These are phyloP conservation scores for Cucurbita moschata DNA, from an alignment of 306 rosid species.

Conservation along the genomic window DNA sequence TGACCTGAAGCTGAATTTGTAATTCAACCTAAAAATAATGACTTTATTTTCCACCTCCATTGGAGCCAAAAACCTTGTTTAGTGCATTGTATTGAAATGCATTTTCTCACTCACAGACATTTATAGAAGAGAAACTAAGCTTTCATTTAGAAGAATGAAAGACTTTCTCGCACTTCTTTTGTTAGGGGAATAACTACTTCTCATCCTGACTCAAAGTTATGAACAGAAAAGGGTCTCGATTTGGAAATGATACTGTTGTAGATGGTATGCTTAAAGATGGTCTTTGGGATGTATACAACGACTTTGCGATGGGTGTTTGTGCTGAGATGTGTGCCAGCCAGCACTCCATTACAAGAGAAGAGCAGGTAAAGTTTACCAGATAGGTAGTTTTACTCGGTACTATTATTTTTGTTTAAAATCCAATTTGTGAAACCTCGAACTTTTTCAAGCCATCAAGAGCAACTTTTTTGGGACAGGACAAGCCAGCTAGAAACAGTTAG, in stretches of 20 bases:
- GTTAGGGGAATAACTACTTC: not conserved
- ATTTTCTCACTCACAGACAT: too few relatives aligned
- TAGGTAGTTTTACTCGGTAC: not conserved
- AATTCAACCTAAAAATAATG: not conserved
- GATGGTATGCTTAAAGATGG: conserved; percentile 96
- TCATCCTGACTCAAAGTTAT: conserved; percentile 6
- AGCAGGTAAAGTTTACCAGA: conserved; percentile 46
- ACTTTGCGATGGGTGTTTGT: conserved; percentile 78
- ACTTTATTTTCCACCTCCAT: not conserved
- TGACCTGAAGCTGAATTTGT: not conserved
- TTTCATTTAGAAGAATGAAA: not conserved
- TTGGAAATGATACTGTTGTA: conserved; percentile 67
- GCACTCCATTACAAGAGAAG: conserved; percentile 55
- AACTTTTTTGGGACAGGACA: not conserved
- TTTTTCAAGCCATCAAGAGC: not conserved
- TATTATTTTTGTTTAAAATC: not conserved
- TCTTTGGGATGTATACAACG: conserved; percentile 93
- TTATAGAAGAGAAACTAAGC: not conserved
- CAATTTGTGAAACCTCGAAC: not conserved
- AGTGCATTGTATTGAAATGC: not conserved
- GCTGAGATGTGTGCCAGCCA: conserved; percentile 73
- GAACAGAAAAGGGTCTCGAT: conserved; percentile 74
- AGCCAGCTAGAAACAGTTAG: not conserved
- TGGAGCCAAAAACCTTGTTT: conserved; percentile 10
- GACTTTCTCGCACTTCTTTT: not conserved